Base-by-base conservation (phyloP, 257 asterid genomes). In the Solanum paucissectum region DNA sequence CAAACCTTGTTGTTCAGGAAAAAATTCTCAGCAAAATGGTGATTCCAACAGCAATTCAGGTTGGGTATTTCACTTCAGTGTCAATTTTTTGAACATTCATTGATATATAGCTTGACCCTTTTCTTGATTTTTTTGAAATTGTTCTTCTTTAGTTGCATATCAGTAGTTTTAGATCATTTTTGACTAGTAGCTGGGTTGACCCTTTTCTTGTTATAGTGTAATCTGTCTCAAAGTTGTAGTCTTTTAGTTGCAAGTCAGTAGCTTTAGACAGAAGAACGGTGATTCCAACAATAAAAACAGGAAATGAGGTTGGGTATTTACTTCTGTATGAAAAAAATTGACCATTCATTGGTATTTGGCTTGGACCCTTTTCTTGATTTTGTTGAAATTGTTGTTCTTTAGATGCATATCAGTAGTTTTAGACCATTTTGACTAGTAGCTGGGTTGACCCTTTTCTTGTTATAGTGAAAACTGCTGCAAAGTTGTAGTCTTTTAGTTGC, bases 1-100 rank as follows among this genome's bases (percentile, higher is more conserved):
- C 83, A 89, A 88, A 38, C 95, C 97, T 14, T 69, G 90, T 75
- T 90, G 91, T 52, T 88, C 95, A 1, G 92, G 89, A 60, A 82
- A 86, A 40, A 64, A 83, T 58, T 83, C 85, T 83, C 91, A 71
- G 89, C 92, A 87, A 83, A 94, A 91, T 20, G 94, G 89, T 87
- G 91, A 88, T 90, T 64, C 55, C 82, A 87, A 60, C 86, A 40
- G 10, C 62, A 77, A 42, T n/a, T 34, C 46, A 20, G 81, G 81
- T 73, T 73, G 46, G 81, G 18, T 34, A 34, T 34, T 34, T 34
- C 29, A 73, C 18, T 73, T 73, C 49, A 33, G 3, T 36, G n/a
- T 0, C 42, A 71, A 71, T 18, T 7, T 18, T 73, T 18, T 76
- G 32, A 12, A 60, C 21, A 13, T 44, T 27, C 3, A 25, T 44